Evolutionary conservation across 2,329 filamentous ascomycete genomes (phyloP).

Genomic region (Venturiaceae sp.): DNA sequence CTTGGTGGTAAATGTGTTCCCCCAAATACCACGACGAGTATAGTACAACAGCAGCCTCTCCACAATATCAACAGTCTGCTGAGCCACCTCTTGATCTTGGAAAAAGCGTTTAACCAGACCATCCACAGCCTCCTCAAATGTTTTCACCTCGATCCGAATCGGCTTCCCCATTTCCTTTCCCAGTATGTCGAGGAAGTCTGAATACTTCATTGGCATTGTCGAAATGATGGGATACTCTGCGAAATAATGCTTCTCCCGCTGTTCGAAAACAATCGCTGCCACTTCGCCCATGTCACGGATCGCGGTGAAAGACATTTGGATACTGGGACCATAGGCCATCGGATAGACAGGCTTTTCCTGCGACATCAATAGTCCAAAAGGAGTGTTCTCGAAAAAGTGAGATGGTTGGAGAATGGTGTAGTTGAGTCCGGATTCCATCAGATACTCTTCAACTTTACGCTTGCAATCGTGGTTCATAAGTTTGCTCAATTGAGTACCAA

Average conservation of each 20-base stretch:
- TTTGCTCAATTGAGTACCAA: constrained; percentile 22
- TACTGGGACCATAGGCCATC: constrained; percentile 7
- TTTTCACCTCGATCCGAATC: not conserved
- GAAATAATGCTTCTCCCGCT: constrained; percentile 18
- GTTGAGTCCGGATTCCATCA: constrained; percentile 22
- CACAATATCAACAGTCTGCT: not conserved
- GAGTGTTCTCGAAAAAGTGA: constrained; percentile 23
- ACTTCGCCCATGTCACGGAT: constrained; percentile 18
- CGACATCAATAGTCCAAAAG: constrained; percentile 12
- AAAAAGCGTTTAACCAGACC: not conserved
- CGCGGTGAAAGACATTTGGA: constrained; percentile 17
- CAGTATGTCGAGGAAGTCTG: not conserved
- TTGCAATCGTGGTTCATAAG: constrained; percentile 29
- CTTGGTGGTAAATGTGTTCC: not conserved
- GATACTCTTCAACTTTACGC: constrained; percentile 23
- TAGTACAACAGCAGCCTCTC: not conserved
- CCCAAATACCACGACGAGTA: not conserved
- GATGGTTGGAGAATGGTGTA: constrained; percentile 27
- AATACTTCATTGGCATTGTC: constrained; percentile 11
- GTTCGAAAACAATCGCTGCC: constrained; percentile 13
- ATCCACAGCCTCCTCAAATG: not conserved
- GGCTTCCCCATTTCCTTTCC: not conserved
- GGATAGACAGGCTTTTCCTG: constrained; percentile 8
- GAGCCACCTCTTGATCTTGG: not conserved
- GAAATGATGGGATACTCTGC: constrained; percentile 20